phyloP scores from a whole-genome alignment of 2,329 filamentous ascomycete genomes.

The Penicillium sp. region DNA sequence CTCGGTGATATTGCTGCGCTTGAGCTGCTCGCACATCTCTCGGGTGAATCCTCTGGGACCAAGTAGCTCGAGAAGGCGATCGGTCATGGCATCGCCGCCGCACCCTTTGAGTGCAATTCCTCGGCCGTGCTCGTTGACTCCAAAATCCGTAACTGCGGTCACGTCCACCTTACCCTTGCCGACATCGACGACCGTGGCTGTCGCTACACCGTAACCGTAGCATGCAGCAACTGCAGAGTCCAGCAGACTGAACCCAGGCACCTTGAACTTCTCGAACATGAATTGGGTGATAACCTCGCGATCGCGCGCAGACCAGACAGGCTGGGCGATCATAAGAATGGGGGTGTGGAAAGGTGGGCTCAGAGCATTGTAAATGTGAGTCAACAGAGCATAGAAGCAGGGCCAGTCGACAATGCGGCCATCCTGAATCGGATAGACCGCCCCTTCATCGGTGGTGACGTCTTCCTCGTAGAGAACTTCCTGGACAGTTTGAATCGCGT shows the following conservation, averaged over 20 bases:
- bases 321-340: slow-evolving; percentile 82
- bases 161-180: slow-evolving; percentile 90
- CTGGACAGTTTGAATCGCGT: slow-evolving; percentile 35
- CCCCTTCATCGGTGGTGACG: slow-evolving; percentile 78
- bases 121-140: slow-evolving; percentile 65
- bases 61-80: slow-evolving; percentile 64
- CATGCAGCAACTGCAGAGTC: slow-evolving; percentile 79
- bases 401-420: slow-evolving; percentile 86
- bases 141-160: slow-evolving; percentile 79
- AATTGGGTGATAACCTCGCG: slow-evolving; percentile 86
- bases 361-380: slow-evolving; percentile 83
- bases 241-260: slow-evolving; percentile 83
- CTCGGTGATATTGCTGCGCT: slow-evolving; percentile 60
- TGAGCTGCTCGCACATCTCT: slow-evolving; percentile 63
- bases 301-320: slow-evolving; percentile 83
- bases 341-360: slow-evolving; percentile 92
- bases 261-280: slow-evolving; percentile 95
- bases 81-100: slow-evolving; percentile 84
- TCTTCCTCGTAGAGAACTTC: slow-evolving; percentile 77
- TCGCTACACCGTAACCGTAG: slow-evolving; percentile 74
- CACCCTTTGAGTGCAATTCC: slow-evolving; percentile 60
- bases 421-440: slow-evolving; percentile 76
- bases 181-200: slow-evolving; percentile 83
- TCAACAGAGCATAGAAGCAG: slow-evolving; percentile 87
- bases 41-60: slow-evolving; percentile 52